Evolutionary conservation across 2,329 filamentous ascomycete genomes (phyloP).

Genomic region (Colletotrichum magnum): DNA sequence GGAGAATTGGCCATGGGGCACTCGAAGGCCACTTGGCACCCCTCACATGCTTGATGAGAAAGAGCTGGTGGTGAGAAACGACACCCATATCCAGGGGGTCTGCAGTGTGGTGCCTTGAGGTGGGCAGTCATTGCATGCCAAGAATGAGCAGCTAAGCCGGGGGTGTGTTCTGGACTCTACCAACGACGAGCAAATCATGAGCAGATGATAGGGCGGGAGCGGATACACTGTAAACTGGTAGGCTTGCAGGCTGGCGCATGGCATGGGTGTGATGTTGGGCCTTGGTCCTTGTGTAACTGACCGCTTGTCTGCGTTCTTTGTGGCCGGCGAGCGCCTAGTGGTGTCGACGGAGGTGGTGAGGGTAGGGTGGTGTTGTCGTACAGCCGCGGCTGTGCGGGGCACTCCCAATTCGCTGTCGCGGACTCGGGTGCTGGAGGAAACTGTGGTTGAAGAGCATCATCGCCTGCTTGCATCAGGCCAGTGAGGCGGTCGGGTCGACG

Average conservation of each 20-base stretch:
- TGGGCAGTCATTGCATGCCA: conserved; percentile 10
- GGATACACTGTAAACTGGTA: background rate
- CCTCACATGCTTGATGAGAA: conserved; percentile 7
- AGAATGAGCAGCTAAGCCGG: conserved; percentile 22
- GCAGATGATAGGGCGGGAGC: conserved; percentile 24
- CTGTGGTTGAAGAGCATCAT: conserved; percentile 3
- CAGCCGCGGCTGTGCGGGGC: conserved; percentile 29
- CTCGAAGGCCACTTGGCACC: conserved; percentile 26
- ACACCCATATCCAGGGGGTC: conserved; percentile 6
- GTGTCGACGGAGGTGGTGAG: conserved; percentile 9
- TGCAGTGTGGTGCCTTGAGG: background rate
- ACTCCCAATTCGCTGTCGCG: conserved; percentile 30
- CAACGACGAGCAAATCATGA: background rate
- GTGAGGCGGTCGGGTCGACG: conserved; percentile 8
- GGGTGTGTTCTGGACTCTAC: background rate
- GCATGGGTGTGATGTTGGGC: conserved; percentile 11
- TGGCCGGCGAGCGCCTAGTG: conserved; percentile 8
- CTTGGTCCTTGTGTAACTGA: conserved; percentile 27
- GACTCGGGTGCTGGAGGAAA: background rate
- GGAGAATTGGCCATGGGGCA: conserved; percentile 19
- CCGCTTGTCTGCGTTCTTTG: conserved; percentile 9
- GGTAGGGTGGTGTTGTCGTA: conserved; percentile 7
- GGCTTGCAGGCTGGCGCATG: conserved; percentile 15
- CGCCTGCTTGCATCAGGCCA: background rate
- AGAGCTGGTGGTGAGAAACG: background rate